Conservation (phyloP, 192 early-diverging fungal species). For the Pilobolus umbonatus region DNA sequence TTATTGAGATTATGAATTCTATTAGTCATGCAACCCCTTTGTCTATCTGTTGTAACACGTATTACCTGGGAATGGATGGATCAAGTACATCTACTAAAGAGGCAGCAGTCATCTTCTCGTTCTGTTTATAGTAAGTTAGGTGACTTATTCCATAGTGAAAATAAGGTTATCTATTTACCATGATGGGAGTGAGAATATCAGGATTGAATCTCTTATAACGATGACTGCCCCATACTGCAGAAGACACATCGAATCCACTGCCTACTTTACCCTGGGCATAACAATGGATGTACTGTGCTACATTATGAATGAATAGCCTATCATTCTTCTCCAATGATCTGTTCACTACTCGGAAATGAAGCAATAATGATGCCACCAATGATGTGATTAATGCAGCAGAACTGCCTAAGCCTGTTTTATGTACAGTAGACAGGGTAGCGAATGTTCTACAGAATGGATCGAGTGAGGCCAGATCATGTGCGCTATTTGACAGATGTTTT, state of each 20-base stretch:
- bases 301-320: conserved; percentile 69
- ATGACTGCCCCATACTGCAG: conserved; percentile 90
- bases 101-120: conserved; percentile 8
- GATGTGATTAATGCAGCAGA: conserved; percentile 97
- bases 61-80: too few relatives aligned
- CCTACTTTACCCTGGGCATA: conserved; percentile 98
- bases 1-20: not conserved
- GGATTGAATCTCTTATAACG: conserved; percentile 82
- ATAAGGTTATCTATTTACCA: conserved; percentile 32
- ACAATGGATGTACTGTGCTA: conserved; percentile 91
- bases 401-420: conserved; percentile 96
- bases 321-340: conserved; percentile 21
- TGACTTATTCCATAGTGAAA: not conserved
- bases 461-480: conserved; percentile 3
- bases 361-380: conserved; percentile 71
- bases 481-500: conserved; percentile 8
- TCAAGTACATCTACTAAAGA: not conserved
- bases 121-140: conserved; percentile 26
- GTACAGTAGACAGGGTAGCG: conserved; percentile 61
- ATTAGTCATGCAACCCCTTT: conserved; percentile 18
- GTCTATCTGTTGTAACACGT: too few relatives aligned
- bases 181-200: conserved; percentile 47
- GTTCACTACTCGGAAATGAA: conserved; percentile 60
- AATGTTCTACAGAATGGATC: conserved; percentile 57
- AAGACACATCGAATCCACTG: conserved; percentile 91